Evolutionary conservation across 331 rosid genomes (phyloP).

Genomic region (Quercus tomentella): DNA sequence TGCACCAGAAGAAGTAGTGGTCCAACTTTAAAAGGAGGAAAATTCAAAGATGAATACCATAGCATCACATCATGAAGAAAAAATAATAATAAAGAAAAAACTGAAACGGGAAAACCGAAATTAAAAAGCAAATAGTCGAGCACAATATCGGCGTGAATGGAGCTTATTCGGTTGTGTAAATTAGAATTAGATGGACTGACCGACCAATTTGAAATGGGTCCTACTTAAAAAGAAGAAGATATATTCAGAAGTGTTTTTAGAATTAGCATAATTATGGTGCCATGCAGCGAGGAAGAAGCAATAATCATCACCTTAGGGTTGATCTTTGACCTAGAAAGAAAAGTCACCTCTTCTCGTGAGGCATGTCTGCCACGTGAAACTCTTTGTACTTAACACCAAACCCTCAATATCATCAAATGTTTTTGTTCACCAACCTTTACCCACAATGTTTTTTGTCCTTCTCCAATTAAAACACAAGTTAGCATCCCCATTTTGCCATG

Average conservation of each 20-base stretch:
- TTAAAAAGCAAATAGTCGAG: neutral
- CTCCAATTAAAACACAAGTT: neutral
- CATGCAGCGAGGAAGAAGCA: neutral
- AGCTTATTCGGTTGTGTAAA: neutral
- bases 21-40: neutral
- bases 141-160: neutral
- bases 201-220: neutral
- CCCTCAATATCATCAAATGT: neutral
- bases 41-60: neutral
- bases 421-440: neutral
- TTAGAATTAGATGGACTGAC: neutral
- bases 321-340: constrained; percentile 2
- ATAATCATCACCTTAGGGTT: neutral
- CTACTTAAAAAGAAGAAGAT: neutral
- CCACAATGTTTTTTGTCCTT: neutral
- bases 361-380: constrained; percentile 1
- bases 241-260: neutral
- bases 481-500: too few species aligned
- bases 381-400: neutral
- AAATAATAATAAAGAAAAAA: neutral
- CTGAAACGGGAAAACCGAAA: neutral
- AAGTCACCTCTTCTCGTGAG: neutral
- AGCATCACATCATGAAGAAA: neutral
- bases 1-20: neutral
- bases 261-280: neutral